phyloP scores from a whole-genome alignment of 352 stramenopile genomes.

The Globisporangium viniferum region DNA sequence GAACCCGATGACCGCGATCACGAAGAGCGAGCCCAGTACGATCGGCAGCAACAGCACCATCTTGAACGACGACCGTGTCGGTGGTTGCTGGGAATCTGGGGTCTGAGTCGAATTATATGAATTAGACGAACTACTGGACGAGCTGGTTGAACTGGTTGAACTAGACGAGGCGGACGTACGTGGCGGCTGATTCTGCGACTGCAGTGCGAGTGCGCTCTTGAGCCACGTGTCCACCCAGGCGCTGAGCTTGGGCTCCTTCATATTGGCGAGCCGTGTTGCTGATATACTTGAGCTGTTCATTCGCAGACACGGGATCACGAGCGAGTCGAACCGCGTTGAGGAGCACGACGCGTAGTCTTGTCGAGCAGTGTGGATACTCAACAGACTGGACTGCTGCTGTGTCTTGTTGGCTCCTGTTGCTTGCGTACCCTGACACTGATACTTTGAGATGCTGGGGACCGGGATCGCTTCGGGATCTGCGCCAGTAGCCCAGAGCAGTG shows the following conservation, averaged over 20 bases:
- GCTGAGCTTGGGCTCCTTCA: constrained; percentile 3
- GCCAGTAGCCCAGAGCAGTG: constrained; percentile 1
- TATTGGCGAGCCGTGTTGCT: background rate
- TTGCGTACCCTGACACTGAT: background rate
- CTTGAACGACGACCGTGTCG: background rate
- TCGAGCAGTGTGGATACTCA: background rate
- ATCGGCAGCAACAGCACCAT: constrained; percentile 10
- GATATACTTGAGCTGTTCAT: background rate
- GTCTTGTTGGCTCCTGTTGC: background rate
- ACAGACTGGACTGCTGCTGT: background rate
- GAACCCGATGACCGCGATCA: constrained; percentile 7
- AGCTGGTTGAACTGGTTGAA: background rate
- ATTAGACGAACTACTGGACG: background rate
- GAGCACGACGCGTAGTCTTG: background rate
- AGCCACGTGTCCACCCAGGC: constrained; percentile 9
- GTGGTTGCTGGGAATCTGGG: background rate
- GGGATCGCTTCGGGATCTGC: background rate
- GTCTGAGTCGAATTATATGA: background rate
- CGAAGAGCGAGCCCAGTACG: constrained; percentile 7
- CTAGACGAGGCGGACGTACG: background rate
- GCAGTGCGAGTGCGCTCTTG: background rate
- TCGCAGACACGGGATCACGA: constrained; percentile 8
- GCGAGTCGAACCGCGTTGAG: background rate
- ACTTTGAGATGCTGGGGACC: background rate
- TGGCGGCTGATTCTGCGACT: background rate